phyloP scores from a whole-genome alignment of 2,329 filamentous ascomycete species.

The Pestalotiopsis fici region DNA sequence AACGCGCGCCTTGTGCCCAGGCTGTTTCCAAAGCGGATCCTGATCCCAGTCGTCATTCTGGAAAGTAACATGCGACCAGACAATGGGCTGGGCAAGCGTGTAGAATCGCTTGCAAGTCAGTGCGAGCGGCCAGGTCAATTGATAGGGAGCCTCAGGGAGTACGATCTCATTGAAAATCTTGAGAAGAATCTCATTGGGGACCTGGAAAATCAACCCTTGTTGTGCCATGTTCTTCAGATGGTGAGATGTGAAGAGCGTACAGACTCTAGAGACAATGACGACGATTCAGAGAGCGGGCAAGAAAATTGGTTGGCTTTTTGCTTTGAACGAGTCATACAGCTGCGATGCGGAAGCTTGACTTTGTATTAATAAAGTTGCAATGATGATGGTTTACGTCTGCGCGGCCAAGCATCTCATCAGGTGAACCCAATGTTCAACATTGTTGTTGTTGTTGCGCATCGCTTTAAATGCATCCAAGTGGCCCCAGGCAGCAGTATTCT shows the following conservation, averaged over 20 bases:
- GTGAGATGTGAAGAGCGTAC: neutral
- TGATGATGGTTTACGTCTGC: too few relatives aligned
- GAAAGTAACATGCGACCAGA: neutral
- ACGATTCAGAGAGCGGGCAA: too few relatives aligned
- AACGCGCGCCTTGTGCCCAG: neutral
- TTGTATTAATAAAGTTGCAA: too few relatives aligned
- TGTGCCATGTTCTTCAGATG: neutral
- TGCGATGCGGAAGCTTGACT: too few relatives aligned
- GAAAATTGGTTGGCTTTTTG: too few relatives aligned
- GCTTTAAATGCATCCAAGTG: too few relatives aligned
- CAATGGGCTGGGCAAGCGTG: neutral
- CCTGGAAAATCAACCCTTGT: neutral
- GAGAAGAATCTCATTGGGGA: neutral
- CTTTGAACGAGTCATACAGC: too few relatives aligned
- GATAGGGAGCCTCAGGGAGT: neutral
- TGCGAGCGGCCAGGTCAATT: neutral
- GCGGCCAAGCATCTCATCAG: too few relatives aligned
- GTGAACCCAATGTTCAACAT: too few relatives aligned
- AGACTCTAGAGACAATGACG: neutral
- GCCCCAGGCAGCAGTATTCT: too few relatives aligned
- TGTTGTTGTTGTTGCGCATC: too few relatives aligned
- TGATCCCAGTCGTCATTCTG: neutral
- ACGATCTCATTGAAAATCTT: neutral
- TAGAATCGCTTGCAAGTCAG: neutral
- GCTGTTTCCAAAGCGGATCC: neutral